These are phyloP conservation scores for Botrytis sinoallii DNA, from an alignment of 2,329 filamentous ascomycete genomes.

Conservation along the genomic window DNA sequence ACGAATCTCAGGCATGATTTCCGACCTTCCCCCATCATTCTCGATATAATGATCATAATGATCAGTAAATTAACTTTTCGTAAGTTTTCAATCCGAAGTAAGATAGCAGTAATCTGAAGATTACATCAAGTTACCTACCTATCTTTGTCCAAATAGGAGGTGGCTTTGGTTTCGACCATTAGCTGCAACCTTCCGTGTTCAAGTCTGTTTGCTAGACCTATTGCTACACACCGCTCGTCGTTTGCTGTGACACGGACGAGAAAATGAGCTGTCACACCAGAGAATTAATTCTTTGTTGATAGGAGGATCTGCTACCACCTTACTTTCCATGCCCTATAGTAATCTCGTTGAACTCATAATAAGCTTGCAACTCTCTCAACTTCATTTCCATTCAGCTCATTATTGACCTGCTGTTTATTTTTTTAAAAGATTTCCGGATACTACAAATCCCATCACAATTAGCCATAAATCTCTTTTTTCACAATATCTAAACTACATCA, in stretches of 20 bases:
- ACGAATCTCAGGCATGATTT: background rate
- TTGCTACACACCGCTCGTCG: background rate
- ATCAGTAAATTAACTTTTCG: background rate
- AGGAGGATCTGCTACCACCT: background rate
- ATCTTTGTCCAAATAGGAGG: background rate
- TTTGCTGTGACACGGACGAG: background rate
- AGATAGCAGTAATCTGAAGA: background rate
- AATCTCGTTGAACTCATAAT: background rate
- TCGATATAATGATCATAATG: background rate
- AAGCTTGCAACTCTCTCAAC: background rate
- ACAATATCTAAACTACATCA: background rate
- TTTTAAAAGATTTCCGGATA: accelerated
- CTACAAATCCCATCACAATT: too few relatives aligned
- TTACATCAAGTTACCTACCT: background rate
- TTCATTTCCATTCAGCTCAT: background rate
- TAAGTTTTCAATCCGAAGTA: background rate
- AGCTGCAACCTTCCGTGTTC: background rate
- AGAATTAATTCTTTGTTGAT: background rate
- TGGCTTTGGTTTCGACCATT: background rate
- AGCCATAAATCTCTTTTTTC: background rate
- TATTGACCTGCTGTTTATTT: background rate
- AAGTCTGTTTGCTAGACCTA: background rate
- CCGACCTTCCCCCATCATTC: background rate
- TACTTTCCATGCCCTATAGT: background rate
- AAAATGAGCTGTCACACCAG: background rate